Conservation (phyloP, 305 asterid genomes). For the Ajuga reptans region DNA sequence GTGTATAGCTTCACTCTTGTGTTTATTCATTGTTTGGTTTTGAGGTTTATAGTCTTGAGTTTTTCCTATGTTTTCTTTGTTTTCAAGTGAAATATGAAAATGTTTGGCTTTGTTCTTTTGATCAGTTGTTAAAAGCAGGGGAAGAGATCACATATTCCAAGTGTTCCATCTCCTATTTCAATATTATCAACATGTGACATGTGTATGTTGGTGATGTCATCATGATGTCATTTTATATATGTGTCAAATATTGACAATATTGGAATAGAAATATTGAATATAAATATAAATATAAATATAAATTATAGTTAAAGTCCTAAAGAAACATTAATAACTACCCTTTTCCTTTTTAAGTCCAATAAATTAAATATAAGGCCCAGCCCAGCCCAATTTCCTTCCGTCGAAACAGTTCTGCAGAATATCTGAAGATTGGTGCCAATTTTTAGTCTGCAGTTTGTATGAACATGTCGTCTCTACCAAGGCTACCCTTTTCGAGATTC, state of each 20-base stretch:
- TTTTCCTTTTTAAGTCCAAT: no score
- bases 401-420: not conserved
- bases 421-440: not conserved
- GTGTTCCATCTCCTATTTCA: no score
- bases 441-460: not conserved
- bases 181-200: no score
- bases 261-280: no score
- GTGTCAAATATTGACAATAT: no score
- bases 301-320: no score
- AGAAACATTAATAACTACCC: no score
- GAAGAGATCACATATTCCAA: no score
- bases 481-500: constrained; percentile 38
- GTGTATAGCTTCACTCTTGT: constrained; percentile 26
- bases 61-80: not conserved
- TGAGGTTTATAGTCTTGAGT: constrained; percentile 14
- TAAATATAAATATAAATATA: no score
- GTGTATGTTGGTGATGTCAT: no score
- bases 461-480: constrained; percentile 34
- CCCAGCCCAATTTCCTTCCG: not conserved
- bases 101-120: constrained; percentile 11
- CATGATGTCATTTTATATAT: no score
- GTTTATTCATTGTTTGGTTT: not conserved
- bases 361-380: no score
- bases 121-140: constrained; percentile 7
- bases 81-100: not conserved